A percentile compares a stretch with the other conserved stretches of the same genome.
Conservation (phyloP, 2,329 filamentous ascomycete species). For the Verticillium nonalfalfae region DNA sequence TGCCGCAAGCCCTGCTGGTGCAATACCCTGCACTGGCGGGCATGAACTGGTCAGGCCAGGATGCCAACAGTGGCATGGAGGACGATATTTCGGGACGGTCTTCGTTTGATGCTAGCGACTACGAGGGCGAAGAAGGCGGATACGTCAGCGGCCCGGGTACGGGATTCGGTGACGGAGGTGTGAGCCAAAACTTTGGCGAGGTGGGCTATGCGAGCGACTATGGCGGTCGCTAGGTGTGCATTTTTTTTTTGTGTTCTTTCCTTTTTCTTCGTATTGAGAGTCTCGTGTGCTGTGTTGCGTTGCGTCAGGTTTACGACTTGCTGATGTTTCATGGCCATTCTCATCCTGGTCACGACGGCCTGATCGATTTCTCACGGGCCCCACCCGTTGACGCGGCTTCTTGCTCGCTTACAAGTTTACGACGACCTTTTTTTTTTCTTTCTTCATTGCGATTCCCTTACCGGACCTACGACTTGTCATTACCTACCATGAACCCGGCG, state of each 20-base stretch:
- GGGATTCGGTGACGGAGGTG: slow-evolving; percentile 50
- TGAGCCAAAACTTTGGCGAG: slow-evolving; percentile 49
- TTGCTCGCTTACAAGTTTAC: not conserved
- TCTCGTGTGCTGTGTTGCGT: not conserved
- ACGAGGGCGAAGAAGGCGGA: slow-evolving; percentile 64
- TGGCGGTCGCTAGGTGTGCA: slow-evolving; percentile 15
- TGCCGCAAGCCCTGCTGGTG: slow-evolving; percentile 82
- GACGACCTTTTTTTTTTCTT: not conserved
- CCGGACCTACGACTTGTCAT: not conserved
- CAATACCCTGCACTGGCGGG: slow-evolving; percentile 92
- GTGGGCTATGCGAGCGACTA: slow-evolving; percentile 49
- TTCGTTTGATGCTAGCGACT: slow-evolving; percentile 77
- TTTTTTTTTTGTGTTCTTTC: not conserved
- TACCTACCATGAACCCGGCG: not conserved
- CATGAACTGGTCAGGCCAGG: slow-evolving; percentile 68
- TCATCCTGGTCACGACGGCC: not conserved
- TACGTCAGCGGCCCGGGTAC: slow-evolving; percentile 59
- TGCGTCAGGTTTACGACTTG: not conserved
- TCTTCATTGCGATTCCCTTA: not conserved
- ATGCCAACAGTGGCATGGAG: slow-evolving; percentile 65
- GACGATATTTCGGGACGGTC: slow-evolving; percentile 73
- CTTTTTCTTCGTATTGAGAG: not conserved
- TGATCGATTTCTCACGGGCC: not conserved
- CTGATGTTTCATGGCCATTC: not conserved
- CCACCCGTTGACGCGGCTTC: not conserved